Base-by-base conservation (phyloP, 768 basidiomycete genomes). In the Serendipita sp. region DNA sequence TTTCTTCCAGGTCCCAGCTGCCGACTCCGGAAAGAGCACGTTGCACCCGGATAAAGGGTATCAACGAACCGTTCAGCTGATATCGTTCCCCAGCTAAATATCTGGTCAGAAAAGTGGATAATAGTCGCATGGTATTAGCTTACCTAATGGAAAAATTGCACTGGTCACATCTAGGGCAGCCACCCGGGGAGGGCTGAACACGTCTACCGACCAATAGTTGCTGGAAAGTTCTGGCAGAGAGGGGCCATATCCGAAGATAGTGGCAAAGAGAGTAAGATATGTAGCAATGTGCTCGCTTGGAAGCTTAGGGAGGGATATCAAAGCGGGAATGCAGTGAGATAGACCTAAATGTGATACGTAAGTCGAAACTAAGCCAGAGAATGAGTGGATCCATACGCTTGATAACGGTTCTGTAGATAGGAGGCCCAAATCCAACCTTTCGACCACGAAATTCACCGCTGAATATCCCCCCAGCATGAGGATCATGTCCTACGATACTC, bases 391-490 rank as follows among this genome's bases (percentile, higher is more conserved):
- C n/a, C 56, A n/a, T n/a, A 60, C 56, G 56, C 35, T 60, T 60
- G 36, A 60, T 35, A 32, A 60, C 56, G 8, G 28, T 38, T 60
- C 56, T 28, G 34, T 60, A 60, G n/a, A 60, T 60, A 10, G 56
- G 56, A 30, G 56, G 56, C 4, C 56, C 56, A 60, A 60, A 60
- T 8, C 30, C 56, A n/a, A 38, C 36, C 8, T 35, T 38, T 28
- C 35, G 56, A 38, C 56, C 68, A 89, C 75, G 34, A 89, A 74
- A 3, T 76, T 77, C 41, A 78, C 71, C 62, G 90, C 73, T 73
- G 73, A 90, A 83, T 34, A 90, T 71, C 2, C 83, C 84, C 18
- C 78, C 81, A 48, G 83, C 81, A 5, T 79, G 80, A 18, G 77
- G 73, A n/a, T 89, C 73, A 54, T 78, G 77, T 64, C 78, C 78